Evolutionary conservation across 305 asterid genomes (phyloP).

Genomic region (Fraxinus latifolia): DNA sequence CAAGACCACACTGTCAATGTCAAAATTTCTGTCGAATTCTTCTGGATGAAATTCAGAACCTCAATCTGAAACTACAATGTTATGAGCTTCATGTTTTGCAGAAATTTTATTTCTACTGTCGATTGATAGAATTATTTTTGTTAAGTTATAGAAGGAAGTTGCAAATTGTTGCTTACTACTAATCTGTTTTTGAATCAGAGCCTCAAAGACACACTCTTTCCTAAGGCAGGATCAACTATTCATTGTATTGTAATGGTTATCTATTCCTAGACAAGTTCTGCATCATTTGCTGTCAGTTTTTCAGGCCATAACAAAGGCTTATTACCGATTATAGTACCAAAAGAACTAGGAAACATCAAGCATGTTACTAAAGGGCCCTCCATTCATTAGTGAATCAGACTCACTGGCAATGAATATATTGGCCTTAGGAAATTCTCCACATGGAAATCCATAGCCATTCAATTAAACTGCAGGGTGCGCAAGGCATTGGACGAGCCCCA

Average conservation of each 20-base stretch:
- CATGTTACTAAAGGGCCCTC: not conserved
- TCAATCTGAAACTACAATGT: not conserved
- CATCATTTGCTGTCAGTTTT: not conserved
- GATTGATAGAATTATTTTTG: not conserved
- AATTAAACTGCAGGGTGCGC: not conserved
- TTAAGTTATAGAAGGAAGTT: not conserved
- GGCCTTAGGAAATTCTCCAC: not conserved
- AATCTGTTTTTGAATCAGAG: not conserved
- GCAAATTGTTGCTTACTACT: not conserved
- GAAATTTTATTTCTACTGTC: not conserved
- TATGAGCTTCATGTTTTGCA: not conserved
- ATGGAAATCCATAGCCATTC: not conserved
- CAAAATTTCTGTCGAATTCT: not conserved
- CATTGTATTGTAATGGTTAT: not conserved
- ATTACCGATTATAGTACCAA: not conserved
- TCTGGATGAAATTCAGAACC: not conserved
- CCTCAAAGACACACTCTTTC: not conserved
- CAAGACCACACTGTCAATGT: not conserved
- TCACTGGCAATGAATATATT: not conserved
- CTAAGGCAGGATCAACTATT: not conserved
- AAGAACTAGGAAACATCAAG: not conserved
- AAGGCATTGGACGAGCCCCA: not conserved
- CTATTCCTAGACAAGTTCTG: not conserved
- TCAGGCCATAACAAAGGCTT: not conserved
- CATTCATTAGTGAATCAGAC: not conserved